These are phyloP conservation scores for Penicillium sp. DNA, from an alignment of 2,329 filamentous ascomycete genomes.

Conservation along the genomic window DNA sequence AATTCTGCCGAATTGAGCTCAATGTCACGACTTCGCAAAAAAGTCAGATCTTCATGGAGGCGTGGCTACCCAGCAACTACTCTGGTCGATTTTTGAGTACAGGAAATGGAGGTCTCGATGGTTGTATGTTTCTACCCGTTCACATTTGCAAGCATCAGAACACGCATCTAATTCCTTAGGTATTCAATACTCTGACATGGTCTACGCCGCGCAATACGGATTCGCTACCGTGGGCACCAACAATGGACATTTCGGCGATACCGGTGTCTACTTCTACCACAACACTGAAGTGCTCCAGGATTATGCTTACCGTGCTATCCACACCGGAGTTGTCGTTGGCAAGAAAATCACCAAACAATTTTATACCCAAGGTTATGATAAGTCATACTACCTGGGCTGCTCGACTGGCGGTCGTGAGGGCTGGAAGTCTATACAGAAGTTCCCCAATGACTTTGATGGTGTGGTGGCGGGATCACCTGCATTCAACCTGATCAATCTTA, in stretches of 20 bases:
- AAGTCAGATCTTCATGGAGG: conserved; percentile 39
- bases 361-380: conserved; percentile 53
- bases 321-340: conserved; percentile 56
- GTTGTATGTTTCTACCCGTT: conserved; percentile 42
- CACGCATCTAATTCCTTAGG: neutral
- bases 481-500: conserved; percentile 49
- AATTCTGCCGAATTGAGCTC: conserved; percentile 8
- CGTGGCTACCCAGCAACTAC: conserved; percentile 55
- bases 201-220: conserved; percentile 29
- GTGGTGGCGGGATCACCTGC: conserved; percentile 52
- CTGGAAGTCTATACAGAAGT: conserved; percentile 59
- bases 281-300: conserved; percentile 47
- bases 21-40: conserved; percentile 11
- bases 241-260: conserved; percentile 52
- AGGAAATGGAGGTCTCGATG: conserved; percentile 55
- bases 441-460: conserved; percentile 62
- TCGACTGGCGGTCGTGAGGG: conserved; percentile 67
- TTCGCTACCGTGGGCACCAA: conserved; percentile 55
- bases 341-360: conserved; percentile 57
- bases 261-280: conserved; percentile 31
- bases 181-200: conserved; percentile 21
- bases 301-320: conserved; percentile 51
- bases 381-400: conserved; percentile 58
- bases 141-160: neutral
- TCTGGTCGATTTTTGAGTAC: conserved; percentile 54